Percentiles rank a stretch among this genome's conserved stretches.
Evolutionary conservation across 495 filamentous ascomycete genomes (phyloP).

Genomic region (Penicillium lagena): DNA sequence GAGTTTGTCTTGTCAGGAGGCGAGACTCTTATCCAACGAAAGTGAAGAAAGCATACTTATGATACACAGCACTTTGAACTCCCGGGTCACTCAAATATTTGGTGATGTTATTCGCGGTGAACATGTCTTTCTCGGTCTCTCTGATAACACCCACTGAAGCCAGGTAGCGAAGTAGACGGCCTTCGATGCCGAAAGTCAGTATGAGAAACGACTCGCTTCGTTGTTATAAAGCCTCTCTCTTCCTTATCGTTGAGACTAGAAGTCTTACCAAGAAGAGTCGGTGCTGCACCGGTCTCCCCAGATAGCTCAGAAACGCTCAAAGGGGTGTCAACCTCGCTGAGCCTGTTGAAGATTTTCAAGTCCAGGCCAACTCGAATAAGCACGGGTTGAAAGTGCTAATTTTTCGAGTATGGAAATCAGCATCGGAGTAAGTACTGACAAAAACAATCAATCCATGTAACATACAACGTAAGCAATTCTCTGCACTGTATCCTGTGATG

Average conservation of each 20-base stretch:
- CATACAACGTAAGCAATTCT: constrained; percentile 3
- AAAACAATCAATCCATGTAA: background rate
- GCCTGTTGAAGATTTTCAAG: constrained; percentile 22
- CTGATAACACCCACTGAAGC: constrained; percentile 22
- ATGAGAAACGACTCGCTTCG: background rate
- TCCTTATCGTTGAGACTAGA: no score
- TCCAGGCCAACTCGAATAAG: constrained; percentile 14
- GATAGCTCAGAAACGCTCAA: constrained; percentile 16
- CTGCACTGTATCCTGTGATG: constrained; percentile 1
- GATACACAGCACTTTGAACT: constrained; percentile 13
- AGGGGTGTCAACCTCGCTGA: constrained; percentile 15
- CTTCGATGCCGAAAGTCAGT: constrained; percentile 4
- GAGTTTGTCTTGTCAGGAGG: background rate
- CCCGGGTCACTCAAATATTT: constrained; percentile 4
- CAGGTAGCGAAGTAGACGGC: constrained; percentile 33
- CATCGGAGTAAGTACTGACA: no score
- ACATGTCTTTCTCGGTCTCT: constrained; percentile 23
- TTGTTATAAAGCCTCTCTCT: background rate
- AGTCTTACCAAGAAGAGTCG: constrained; percentile 1
- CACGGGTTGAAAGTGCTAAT: constrained; percentile 10
- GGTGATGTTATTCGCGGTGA: constrained; percentile 24
- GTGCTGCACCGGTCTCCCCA: constrained; percentile 9
- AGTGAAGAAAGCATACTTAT: background rate
- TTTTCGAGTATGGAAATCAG: no score
- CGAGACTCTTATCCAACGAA: no score